Base-by-base conservation (phyloP, 2,329 filamentous ascomycete species). In the Pezicula rhizophila region DNA sequence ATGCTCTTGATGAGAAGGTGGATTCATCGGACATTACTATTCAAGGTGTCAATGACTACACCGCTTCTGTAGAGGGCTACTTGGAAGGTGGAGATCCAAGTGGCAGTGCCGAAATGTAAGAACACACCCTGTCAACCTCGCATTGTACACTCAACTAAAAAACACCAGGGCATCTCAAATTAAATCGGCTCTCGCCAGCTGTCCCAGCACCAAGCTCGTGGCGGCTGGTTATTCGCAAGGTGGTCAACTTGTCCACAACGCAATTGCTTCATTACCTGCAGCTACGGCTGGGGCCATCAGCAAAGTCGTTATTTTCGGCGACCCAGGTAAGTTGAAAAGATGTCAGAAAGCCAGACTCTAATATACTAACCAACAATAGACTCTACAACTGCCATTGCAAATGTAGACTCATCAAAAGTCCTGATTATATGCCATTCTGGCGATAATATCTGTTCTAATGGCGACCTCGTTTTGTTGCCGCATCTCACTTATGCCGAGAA, bases 381-480 rank as follows among this genome's bases (percentile, higher is more conserved):
- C 45, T 47, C 52, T 7, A 52, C 48, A 25, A 47, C 50, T 33
- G 42, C 60, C 5, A 41, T 64, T 3, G 26, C 57, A 1, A 58
- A 59, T 41, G 53, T 64, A 5, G 44, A 43, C 2, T 35, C 60
- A 7, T 52, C 52, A 2, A 60, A 65, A 47, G 56, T 62, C 2
- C 52, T 74, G 56, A 72, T 75, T 17, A 70, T 73, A 34, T 80
- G 77, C 51, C 69, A 74, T 26, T 41, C 53, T 3, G 76, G 72
- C 0, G 77, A 80, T 53, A 63, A 71, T 8, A 76, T 80, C 5
- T 80, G 77, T 50, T 47, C 60, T 4, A 72, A 75, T 31, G 71
- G 71, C 0, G 57, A 69, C 18, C 64, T 71, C 46, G 59, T 70
- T 5, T 59, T 70, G 18, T 66, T 64, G 7, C 55, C 68, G 6